Percentiles rank a stretch among this genome's conserved stretches.
phyloP scores from a whole-genome alignment of 176 grass and related monocot genomes.

The Lolium multiflorum region DNA sequence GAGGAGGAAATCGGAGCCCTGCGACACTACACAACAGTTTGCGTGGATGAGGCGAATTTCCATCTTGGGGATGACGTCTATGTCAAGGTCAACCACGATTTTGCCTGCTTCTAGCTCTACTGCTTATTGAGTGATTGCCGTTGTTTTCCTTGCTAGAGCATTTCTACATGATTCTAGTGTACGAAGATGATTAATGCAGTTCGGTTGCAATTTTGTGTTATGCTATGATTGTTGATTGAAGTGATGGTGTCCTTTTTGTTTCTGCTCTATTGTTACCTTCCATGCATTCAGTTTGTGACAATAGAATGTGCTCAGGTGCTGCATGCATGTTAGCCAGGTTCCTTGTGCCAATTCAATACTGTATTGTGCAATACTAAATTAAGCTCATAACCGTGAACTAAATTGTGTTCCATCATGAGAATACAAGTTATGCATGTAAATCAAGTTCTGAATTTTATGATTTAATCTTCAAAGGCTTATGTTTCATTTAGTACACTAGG shows the following conservation, averaged over 20 bases:
- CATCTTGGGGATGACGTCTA: conserved; percentile 64
- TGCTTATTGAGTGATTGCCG: not conserved
- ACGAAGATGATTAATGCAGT: not conserved
- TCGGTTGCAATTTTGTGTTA: not conserved
- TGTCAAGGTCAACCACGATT: conserved; percentile 56
- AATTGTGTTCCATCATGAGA: no score
- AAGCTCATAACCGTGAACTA: no score
- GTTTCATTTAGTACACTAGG: no score
- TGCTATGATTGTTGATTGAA: not conserved
- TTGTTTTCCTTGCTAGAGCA: not conserved
- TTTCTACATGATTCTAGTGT: not conserved
- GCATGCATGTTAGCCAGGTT: no score
- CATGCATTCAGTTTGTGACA: not conserved
- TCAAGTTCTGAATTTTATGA: no score
- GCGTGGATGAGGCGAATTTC: conserved; percentile 56
- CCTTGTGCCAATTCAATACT: no score
- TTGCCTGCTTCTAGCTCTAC: not conserved
- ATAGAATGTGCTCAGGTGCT: no score
- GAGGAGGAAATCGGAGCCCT: conserved; percentile 34
- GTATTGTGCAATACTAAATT: no score
- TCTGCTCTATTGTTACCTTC: not conserved
- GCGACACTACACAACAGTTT: conserved; percentile 53
- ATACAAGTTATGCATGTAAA: no score
- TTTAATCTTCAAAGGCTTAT: no score
- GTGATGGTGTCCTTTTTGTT: not conserved